These are phyloP conservation scores for Thraustotheca clavata DNA, from an alignment of 352 stramenopile genomes.

Conservation along the genomic window DNA sequence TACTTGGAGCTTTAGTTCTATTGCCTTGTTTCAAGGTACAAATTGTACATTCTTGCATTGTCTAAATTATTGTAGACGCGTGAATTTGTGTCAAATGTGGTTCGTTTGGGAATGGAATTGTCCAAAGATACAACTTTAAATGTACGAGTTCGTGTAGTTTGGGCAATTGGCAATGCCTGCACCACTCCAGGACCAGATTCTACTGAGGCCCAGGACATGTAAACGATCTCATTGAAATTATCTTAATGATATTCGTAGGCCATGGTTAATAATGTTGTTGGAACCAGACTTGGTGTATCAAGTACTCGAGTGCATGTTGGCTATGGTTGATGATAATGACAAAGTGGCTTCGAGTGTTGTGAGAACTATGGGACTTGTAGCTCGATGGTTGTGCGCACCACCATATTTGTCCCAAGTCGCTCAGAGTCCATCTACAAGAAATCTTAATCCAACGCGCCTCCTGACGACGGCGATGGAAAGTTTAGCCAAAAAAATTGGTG, in stretches of 20 bases:
- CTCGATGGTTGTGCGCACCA: conserved; percentile 69
- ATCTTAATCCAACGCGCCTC: conserved; percentile 36
- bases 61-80: conserved; percentile 26
- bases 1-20: conserved; percentile 68
- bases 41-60: neutral
- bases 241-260: neutral
- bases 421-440: conserved; percentile 24
- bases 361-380: conserved; percentile 67
- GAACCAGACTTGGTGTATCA: conserved; percentile 46
- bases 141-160: conserved; percentile 71
- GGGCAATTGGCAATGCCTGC: conserved; percentile 79
- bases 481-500: conserved; percentile 62
- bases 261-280: conserved; percentile 30
- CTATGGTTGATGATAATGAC: conserved; percentile 80
- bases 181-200: conserved; percentile 61
- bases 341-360: conserved; percentile 82
- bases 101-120: conserved; percentile 50
- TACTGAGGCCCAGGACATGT: conserved; percentile 3
- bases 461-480: conserved; percentile 61
- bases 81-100: conserved; percentile 52
- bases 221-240: neutral
- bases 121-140: conserved; percentile 73
- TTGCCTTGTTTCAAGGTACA: conserved; percentile 55
- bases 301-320: conserved; percentile 79
- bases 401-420: conserved; percentile 21